Evolutionary conservation across 768 basidiomycete genomes (phyloP).

Genomic region (Phanerochaete carnosa): DNA sequence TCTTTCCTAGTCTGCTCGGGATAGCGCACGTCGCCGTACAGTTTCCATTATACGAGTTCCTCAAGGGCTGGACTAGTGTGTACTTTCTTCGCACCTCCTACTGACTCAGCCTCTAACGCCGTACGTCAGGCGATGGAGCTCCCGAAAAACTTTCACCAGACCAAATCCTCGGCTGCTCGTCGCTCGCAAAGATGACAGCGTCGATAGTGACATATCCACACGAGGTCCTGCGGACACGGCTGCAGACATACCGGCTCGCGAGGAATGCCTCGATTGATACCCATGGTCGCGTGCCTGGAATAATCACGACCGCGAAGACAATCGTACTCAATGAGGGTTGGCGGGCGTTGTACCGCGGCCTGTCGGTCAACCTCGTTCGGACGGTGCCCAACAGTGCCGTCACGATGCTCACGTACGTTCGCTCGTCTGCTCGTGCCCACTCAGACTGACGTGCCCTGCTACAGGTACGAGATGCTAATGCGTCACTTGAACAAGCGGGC

Average conservation of each 20-base stretch:
- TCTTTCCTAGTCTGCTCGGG: constrained; percentile 89
- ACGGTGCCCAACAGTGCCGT: constrained; percentile 97
- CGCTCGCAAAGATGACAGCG: constrained; percentile 94
- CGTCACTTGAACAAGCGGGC: constrained; percentile 20
- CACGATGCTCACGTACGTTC: constrained; percentile 86
- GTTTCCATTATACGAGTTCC: constrained; percentile 93
- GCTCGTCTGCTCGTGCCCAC: neutral
- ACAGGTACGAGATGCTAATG: constrained; percentile 30
- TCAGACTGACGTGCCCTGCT: neutral
- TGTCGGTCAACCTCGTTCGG: constrained; percentile 90
- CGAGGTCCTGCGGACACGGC: constrained; percentile 96
- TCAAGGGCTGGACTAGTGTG: constrained; percentile 86
- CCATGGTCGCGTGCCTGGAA: constrained; percentile 48
- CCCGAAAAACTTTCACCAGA: constrained; percentile 47
- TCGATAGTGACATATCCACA: constrained; percentile 96
- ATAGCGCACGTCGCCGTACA: constrained; percentile 96
- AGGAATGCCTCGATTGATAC: constrained; percentile 52
- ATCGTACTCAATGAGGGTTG: constrained; percentile 84
- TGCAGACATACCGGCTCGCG: constrained; percentile 74
- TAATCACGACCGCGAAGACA: constrained; percentile 67
- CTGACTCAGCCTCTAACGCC: neutral
- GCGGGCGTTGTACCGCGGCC: constrained; percentile 86
- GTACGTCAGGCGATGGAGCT: constrained; percentile 39
- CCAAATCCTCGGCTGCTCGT: constrained; percentile 84
- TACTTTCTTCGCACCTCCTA: constrained; percentile 18